Base-by-base conservation (phyloP, 768 basidiomycete species). In the Pleurotus citrinopileatus region DNA sequence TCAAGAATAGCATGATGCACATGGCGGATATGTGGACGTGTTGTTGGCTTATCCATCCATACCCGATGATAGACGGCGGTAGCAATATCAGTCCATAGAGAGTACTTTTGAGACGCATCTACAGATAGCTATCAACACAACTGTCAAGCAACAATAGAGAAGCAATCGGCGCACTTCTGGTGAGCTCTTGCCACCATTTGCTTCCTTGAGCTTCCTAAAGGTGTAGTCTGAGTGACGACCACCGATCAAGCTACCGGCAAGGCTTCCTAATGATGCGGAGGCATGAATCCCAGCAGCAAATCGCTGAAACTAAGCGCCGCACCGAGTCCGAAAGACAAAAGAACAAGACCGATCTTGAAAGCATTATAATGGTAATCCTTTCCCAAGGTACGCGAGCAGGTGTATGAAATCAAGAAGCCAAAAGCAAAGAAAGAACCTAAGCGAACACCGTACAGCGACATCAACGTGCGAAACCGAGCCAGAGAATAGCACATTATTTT, bases 101-200 rank as follows among this genome's bases (percentile, higher is more conserved):
- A 0, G 84, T 83, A 60, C 86, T 86, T 62, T 79, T 73, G 19
- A 93, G 66, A 5, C 91, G 83, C 82, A 90, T 89, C 88, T 90
- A 59, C 15, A 45, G 25, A 17, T 22, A 28, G 25, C n/a, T 20
- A 12, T 7, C 32, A 17, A 12, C n/a, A n/a, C n/a, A n/a, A n/a
- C n/a, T n/a, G n/a, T n/a, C n/a, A n/a, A n/a, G n/a, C n/a, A n/a
- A n/a, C n/a, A n/a, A n/a, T n/a, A n/a, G n/a, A n/a, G n/a, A n/a
- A n/a, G n/a, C n/a, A n/a, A n/a, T n/a, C n/a, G n/a, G 22, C 36
- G 19, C 53, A 86, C 87, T 79, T 94, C 92, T 1, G 92, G 83
- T 54, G 79, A 75, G 54, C 68, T 64, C 57, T 68, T 67, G 15
- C 75, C 75, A 2, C 69, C 72, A 52, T 77, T 75, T 4, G 64